phyloP scores from a whole-genome alignment of 2,329 filamentous ascomycete species.

The Calonectria fujianensis region DNA sequence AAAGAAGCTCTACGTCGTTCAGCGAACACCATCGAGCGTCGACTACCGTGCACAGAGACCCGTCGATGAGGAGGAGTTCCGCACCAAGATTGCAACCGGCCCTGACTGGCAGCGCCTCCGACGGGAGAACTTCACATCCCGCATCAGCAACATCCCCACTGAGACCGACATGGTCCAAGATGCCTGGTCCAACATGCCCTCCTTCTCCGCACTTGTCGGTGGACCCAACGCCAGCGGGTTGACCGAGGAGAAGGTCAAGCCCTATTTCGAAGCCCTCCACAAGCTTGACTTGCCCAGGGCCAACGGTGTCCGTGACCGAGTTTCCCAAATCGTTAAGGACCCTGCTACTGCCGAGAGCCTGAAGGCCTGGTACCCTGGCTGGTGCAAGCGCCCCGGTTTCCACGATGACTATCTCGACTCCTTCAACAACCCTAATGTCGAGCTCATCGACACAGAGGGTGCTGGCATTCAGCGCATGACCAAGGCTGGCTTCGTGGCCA shows the following conservation, averaged over 20 bases:
- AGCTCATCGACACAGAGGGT: conserved; percentile 71
- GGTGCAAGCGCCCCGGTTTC: conserved; percentile 79
- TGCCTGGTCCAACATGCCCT: conserved; percentile 14
- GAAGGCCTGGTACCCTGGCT: conserved; percentile 76
- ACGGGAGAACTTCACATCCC: conserved; percentile 6
- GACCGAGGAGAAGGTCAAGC: conserved; percentile 44
- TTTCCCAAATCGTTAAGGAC: conserved; percentile 65
- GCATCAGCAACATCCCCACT: conserved; percentile 6
- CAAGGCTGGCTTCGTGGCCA: conserved; percentile 13
- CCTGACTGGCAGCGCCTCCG: conserved; percentile 65
- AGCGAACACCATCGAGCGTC: conserved; percentile 15
- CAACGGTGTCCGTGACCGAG: conserved; percentile 23
- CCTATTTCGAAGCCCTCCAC: conserved; percentile 28
- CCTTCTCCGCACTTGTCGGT: neutral
- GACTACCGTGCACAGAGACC: neutral
- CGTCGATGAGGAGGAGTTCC: neutral
- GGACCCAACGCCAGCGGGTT: neutral
- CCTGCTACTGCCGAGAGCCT: conserved; percentile 69
- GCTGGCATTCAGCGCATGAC: conserved; percentile 21
- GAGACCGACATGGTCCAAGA: conserved; percentile 10
- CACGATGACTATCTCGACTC: conserved; percentile 74
- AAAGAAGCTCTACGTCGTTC: conserved; percentile 26
- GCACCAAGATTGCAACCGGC: neutral
- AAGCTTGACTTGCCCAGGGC: conserved; percentile 11
- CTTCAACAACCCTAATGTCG: conserved; percentile 66